A percentile compares a stretch with the other conserved stretches of the same genome.
phyloP scores from a whole-genome alignment of 2,329 filamentous ascomycete species.

The Pestalotiopsis sp. region DNA sequence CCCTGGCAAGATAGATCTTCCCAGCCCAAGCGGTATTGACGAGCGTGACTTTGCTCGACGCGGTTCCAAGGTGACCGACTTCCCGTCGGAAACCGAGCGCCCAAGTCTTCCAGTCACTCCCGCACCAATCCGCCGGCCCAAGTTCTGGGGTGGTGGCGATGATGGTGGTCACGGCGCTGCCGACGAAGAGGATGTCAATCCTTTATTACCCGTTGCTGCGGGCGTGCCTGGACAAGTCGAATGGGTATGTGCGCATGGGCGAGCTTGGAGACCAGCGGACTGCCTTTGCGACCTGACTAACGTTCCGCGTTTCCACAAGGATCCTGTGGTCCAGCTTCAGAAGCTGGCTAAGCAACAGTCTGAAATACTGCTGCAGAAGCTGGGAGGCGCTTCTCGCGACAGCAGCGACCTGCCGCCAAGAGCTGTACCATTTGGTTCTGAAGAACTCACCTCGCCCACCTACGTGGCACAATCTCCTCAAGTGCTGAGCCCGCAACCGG shows the following conservation, averaged over 20 bases:
- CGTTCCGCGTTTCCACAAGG: slow-evolving; percentile 56
- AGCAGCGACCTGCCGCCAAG: slow-evolving; percentile 50
- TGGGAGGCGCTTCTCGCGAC: slow-evolving; percentile 38
- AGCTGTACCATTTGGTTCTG: slow-evolving; percentile 56
- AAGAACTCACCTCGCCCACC: slow-evolving; percentile 46
- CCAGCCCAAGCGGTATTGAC: slow-evolving; percentile 36
- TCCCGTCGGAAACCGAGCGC: slow-evolving; percentile 79
- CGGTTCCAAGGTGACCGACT: slow-evolving; percentile 78
- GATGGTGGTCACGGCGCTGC: slow-evolving; percentile 39
- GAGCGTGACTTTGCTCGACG: slow-evolving; percentile 30
- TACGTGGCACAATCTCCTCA: slow-evolving; percentile 43
- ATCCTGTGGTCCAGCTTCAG: slow-evolving; percentile 71
- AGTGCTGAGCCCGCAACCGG: slow-evolving; percentile 45
- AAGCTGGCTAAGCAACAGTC: slow-evolving; percentile 70
- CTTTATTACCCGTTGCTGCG: slow-evolving; percentile 72
- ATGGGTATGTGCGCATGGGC: slow-evolving; percentile 82
- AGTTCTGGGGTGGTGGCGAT: slow-evolving; percentile 63
- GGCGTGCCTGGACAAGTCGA: slow-evolving; percentile 87
- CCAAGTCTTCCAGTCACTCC: slow-evolving; percentile 91
- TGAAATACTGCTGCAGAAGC: slow-evolving; percentile 59
- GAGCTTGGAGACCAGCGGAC: slow-evolving; percentile 50
- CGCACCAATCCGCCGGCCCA: slow-evolving; percentile 72
- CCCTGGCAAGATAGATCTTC: slow-evolving; percentile 27
- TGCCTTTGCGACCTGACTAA: slow-evolving; percentile 61
- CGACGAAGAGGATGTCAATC: slow-evolving; percentile 55